Percentiles rank a stretch among this genome's conserved stretches.
phyloP scores from a whole-genome alignment of 352 stramenopile species.

The Globisporangium paroecandrum region DNA sequence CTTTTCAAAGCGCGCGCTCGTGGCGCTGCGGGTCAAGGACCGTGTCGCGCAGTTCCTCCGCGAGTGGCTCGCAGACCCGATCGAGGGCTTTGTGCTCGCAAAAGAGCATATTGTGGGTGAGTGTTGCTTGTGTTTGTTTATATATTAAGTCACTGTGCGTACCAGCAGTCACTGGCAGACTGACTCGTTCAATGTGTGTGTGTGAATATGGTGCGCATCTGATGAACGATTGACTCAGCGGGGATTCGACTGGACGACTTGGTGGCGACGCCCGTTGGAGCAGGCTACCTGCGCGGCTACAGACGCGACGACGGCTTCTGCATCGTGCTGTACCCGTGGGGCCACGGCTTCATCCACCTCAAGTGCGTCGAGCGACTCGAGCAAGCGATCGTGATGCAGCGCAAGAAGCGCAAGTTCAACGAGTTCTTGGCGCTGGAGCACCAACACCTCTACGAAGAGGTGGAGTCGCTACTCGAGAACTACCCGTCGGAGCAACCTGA shows the following conservation, averaged over 20 bases:
- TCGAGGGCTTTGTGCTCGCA: conserved; percentile 64
- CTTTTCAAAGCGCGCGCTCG: conserved; percentile 34
- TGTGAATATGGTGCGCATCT: not conserved
- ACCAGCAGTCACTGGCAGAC: not conserved
- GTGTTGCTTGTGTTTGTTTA: conserved; percentile 5
- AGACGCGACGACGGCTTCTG: conserved; percentile 56
- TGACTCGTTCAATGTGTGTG: not conserved
- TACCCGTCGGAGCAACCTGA: conserved; percentile 19
- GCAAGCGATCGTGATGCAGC: conserved; percentile 28
- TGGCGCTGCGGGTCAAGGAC: conserved; percentile 67
- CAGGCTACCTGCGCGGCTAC: conserved; percentile 60
- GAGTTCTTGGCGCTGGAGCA: conserved; percentile 60
- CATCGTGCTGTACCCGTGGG: conserved; percentile 70
- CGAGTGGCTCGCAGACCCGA: conserved; percentile 60
- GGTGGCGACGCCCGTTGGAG: conserved; percentile 55
- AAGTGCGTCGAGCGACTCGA: conserved; percentile 48
- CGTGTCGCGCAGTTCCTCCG: conserved; percentile 62
- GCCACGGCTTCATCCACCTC: conserved; percentile 64
- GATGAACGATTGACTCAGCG: conserved; percentile 7
- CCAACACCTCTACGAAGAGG: conserved; percentile 68
- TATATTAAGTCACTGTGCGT: too few species aligned
- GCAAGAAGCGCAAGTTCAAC: conserved; percentile 46
- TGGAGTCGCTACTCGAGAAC: conserved; percentile 57
- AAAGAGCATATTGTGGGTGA: conserved; percentile 70
- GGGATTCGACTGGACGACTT: conserved; percentile 59